A percentile compares a stretch with the other conserved stretches of the same genome.
These are phyloP conservation scores for Canavalia ensiformis DNA, from an alignment of 306 rosid genomes.

Conservation along the genomic window DNA sequence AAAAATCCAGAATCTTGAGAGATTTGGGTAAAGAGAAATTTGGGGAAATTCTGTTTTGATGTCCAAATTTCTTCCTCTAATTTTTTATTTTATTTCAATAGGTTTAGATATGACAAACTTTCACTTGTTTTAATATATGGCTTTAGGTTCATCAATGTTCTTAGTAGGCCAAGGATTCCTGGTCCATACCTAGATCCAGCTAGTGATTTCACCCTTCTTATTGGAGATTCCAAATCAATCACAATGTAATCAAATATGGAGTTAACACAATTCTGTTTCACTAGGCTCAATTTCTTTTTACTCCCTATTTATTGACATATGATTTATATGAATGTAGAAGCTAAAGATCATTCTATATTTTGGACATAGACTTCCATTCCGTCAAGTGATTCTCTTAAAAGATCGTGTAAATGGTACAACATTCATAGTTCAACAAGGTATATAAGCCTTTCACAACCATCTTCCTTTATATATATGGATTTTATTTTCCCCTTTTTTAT, in stretches of 20 bases:
- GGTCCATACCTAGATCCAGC: conserved; percentile 92
- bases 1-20: too few species aligned
- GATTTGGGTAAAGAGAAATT: too few species aligned
- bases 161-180: conserved; percentile 87
- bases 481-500: background rate
- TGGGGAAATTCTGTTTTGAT: background rate
- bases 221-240: conserved; percentile 82
- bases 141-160: conserved; percentile 77
- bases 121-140: conserved; percentile 49
- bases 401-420: conserved; percentile 72
- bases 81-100: background rate
- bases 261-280: background rate
- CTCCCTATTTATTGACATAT: background rate
- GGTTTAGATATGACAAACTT: background rate
- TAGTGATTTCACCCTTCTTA: conserved; percentile 71
- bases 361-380: conserved; percentile 83
- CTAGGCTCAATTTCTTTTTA: background rate
- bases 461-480: too few species aligned
- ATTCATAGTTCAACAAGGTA: conserved; percentile 82
- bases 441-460: too few species aligned
- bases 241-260: conserved; percentile 55
- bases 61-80: background rate
- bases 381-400: conserved; percentile 74
- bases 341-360: conserved; percentile 65
- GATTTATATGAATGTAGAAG: conserved; percentile 54